A percentile compares a stretch with the other conserved stretches of the same genome.
Conservation (phyloP, 352 stramenopile genomes). For the Globisporangium camurandrum region DNA sequence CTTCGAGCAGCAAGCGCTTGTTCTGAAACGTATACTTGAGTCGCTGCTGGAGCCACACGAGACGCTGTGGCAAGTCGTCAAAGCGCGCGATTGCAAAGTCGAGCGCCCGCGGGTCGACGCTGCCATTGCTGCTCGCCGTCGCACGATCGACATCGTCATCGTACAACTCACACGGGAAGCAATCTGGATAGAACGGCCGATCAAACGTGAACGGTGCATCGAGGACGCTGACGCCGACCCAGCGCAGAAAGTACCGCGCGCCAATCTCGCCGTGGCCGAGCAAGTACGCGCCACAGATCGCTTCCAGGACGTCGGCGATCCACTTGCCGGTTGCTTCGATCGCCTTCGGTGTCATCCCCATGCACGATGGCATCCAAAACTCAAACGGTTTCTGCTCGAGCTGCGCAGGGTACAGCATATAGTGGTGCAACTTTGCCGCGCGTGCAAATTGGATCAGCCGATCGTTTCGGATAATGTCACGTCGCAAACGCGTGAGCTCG, state of each 20-base stretch:
- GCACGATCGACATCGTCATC: conserved; percentile 22
- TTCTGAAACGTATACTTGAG: conserved; percentile 81
- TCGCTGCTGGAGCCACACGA: conserved; percentile 59
- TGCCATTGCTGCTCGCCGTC: conserved; percentile 3
- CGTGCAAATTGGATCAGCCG: conserved; percentile 71
- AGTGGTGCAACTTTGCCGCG: conserved; percentile 48
- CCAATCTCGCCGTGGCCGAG: conserved; percentile 63
- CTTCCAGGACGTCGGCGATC: conserved; percentile 81
- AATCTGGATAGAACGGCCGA: conserved; percentile 56
- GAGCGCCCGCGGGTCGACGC: conserved; percentile 21
- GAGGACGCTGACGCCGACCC: conserved; percentile 62
- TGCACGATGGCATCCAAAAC: conserved; percentile 84
- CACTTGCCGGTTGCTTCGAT: conserved; percentile 75
- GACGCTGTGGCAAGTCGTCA: conserved; percentile 40
- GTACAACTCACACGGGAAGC: conserved; percentile 55
- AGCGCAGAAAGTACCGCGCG: conserved; percentile 66
- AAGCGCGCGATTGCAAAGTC: conserved; percentile 53
- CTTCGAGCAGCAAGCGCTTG: conserved; percentile 69
- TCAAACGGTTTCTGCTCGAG: conserved; percentile 80
- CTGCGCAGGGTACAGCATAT: conserved; percentile 70
- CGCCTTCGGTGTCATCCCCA: conserved; percentile 68
- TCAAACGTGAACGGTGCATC: conserved; percentile 34
- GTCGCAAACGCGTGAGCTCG: conserved; percentile 57
- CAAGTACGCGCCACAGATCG: conserved; percentile 74
- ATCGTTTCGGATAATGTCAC: conserved; percentile 85